Percentiles rank a stretch among this genome's conserved stretches.
Conservation (phyloP, 768 basidiomycete species). For the Hysterangium stoloniferum region DNA sequence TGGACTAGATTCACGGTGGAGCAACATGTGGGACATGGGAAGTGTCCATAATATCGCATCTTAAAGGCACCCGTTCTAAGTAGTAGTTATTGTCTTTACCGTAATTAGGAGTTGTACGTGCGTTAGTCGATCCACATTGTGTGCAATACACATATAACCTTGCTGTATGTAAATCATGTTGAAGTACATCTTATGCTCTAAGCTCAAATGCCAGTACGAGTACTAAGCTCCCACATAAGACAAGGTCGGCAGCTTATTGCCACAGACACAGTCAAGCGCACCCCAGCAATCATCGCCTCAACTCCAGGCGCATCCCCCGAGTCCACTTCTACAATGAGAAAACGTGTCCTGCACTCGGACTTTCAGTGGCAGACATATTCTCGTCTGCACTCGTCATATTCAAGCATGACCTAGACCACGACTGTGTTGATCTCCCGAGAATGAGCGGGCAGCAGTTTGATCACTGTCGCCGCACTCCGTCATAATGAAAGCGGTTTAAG, state of each 20-base stretch:
- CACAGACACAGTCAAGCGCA: constrained; percentile 7
- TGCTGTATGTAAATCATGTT: too few species aligned
- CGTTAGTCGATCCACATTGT: too few species aligned
- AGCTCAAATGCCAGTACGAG: too few species aligned
- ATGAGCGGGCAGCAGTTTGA: constrained; percentile 31
- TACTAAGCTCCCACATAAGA: too few species aligned
- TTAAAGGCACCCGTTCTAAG: too few species aligned
- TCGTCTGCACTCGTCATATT: constrained; percentile 41
- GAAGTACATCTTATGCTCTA: too few species aligned
- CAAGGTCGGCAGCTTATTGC: constrained; percentile 5
- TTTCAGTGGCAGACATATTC: constrained; percentile 33
- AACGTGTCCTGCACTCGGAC: constrained; percentile 12
- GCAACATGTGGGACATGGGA: too few species aligned
- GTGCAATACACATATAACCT: too few species aligned
- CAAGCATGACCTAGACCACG: constrained; percentile 38
- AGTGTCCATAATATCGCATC: too few species aligned
- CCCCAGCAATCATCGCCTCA: constrained; percentile 1
- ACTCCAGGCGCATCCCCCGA: constrained; percentile 9
- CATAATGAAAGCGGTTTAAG: constrained; percentile 27
- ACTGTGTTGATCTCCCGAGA: constrained; percentile 28
- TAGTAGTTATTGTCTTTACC: too few species aligned
- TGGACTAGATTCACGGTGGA: constrained; percentile 38
- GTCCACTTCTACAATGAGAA: constrained; percentile 6
- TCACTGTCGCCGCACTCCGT: constrained; percentile 40
- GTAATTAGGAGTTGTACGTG: too few species aligned